Conservation (phyloP, 1,139 yeast genomes). For the Scheffersomyces cryptocercus region DNA sequence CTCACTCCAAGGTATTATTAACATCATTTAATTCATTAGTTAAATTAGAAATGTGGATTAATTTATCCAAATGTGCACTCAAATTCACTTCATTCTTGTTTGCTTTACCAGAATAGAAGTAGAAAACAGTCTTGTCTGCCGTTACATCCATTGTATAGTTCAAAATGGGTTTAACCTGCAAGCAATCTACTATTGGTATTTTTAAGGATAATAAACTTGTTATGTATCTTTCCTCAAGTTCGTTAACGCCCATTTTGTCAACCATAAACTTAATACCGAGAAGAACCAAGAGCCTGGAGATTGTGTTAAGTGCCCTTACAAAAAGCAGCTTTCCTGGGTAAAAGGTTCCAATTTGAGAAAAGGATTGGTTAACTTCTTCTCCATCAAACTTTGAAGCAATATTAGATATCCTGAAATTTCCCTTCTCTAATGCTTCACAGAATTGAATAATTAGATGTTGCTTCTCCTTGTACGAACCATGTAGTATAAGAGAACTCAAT, state of each 20-base stretch:
- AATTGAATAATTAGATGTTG: constrained; percentile 24
- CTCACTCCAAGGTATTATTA: no score
- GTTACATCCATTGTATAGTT: no score
- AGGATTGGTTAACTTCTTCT: background rate
- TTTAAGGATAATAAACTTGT: background rate
- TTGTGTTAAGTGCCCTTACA: background rate
- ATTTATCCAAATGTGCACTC: no score
- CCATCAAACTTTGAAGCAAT: background rate
- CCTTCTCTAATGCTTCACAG: constrained; percentile 15
- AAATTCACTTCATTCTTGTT: no score
- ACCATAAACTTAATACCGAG: background rate
- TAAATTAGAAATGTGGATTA: no score
- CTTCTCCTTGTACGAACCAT: constrained; percentile 39
- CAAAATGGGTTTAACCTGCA: background rate
- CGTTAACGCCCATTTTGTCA: background rate
- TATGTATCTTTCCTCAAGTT: background rate
- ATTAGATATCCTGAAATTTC: background rate
- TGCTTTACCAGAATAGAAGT: no score
- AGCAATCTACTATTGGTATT: background rate
- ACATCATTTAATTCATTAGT: no score
- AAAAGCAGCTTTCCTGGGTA: background rate
- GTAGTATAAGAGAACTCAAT: constrained; percentile 25
- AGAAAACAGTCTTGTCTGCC: no score
- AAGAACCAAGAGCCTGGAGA: background rate
- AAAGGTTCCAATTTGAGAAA: background rate